Conservation (phyloP, 192 early-diverging fungal species). For the Coemansia sp. region DNA sequence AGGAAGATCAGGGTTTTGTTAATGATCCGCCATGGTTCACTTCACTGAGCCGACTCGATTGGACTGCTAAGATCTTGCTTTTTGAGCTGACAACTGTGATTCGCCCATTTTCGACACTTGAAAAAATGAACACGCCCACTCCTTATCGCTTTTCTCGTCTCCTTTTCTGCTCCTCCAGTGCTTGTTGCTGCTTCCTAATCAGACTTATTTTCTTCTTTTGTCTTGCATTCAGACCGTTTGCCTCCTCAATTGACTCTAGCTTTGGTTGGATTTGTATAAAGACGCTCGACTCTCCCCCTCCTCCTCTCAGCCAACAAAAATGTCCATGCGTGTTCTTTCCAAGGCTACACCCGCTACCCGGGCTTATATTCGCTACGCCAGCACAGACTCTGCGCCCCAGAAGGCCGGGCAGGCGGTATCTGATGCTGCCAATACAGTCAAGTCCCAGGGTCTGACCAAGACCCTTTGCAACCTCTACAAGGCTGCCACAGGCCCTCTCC, state of each 20-base stretch:
- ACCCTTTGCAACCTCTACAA: slow-evolving; percentile 53
- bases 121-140: neutral
- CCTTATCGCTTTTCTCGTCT: neutral
- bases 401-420: slow-evolving; percentile 43
- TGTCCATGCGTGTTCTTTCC: slow-evolving; percentile 51
- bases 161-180: neutral
- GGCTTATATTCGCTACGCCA: slow-evolving; percentile 53
- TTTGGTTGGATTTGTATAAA: neutral
- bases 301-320: slow-evolving; percentile 10
- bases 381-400: slow-evolving; percentile 48
- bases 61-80: too few relatives aligned
- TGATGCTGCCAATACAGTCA: slow-evolving; percentile 37
- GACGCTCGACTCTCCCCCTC: neutral
- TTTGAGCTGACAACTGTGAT: too few relatives aligned
- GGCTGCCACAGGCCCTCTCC: slow-evolving; percentile 36
- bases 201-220: slow-evolving; percentile 5
- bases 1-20: neutral
- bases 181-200: slow-evolving; percentile 1
- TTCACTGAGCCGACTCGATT: too few relatives aligned
- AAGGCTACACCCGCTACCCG: slow-evolving; percentile 45
- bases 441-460: slow-evolving; percentile 51
- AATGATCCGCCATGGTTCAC: too few relatives aligned
- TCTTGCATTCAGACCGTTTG: neutral
- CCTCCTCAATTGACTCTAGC: neutral
- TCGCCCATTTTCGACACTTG: neutral